Base-by-base conservation (phyloP, 352 stramenopile species). In the Elongisporangium senticosum region DNA sequence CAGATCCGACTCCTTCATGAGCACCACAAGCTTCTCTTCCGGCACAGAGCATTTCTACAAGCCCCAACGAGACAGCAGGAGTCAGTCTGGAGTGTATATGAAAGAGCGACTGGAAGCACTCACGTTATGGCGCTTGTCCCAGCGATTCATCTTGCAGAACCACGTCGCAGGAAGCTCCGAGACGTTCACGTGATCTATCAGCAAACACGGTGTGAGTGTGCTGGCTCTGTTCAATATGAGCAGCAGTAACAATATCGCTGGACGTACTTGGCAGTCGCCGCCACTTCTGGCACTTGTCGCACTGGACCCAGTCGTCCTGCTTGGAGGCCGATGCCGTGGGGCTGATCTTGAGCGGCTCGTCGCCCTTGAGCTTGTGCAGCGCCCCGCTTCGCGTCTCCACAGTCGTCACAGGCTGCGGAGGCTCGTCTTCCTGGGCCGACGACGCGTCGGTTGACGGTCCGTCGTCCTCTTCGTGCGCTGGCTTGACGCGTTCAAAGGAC, bases 91-190 rank as follows among this genome's bases (percentile, higher is more conserved):
- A 54, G 19, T 49, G 48, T 14, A 51, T 23, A 26, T 20, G 48
- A 7, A 59, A 20, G 14, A 40, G 51, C n/a, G 10, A 22, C 26
- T 13, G 37, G 49, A 49, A 55, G 4, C 0, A 64, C 77, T 59
- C 67, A 90, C 83, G 59, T 91, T 93, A 58, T 81, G 84, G 24
- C 68, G 72, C 55, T 89, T 87, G 65, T 89, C 80, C 83, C 83
- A 93, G 28, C 75, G 75, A 55, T 93, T 93, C 83, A 93, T 91
- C 68, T 89, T 88, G 77, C 83, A 93, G 64, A 91, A 93, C 83
- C 83, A 93, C 13, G 70, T 77, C 15, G 79, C 75, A 17, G 83
- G 83, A 17, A 93, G 66, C 54, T 87, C 80, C 14, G 71, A 85
- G 33, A 91, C 80, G 49, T 93, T 87, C 15, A 93, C 81, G 51